Evolutionary conservation across 139 green algal genomes (phyloP), one percentile per base, ranked within the genome.

Genomic region (Chlamydomonas eustigma): DNA sequence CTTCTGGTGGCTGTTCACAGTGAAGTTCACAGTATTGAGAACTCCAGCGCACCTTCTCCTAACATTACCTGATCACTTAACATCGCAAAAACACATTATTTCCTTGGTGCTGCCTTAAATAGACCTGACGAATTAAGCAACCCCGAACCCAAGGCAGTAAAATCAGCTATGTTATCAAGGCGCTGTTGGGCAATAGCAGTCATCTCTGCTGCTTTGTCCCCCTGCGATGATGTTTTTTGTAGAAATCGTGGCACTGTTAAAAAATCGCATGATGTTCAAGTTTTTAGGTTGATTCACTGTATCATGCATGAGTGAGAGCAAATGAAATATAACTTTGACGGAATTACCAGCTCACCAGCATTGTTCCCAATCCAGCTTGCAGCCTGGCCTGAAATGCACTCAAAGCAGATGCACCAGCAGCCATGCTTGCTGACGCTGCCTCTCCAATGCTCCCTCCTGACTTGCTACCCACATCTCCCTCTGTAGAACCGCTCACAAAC

Each of bases 191-290:
- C 85, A 71, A 89, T 83, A 2, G 82, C 82, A 3, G 75, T 86
- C 71, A 87, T 77, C 75, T 87, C 85, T 18, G 85, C 85, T 2
- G 85, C 85, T 51, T 83, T 82, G 75, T 89, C 85, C 4, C 85
- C 85, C 52, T 86, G 71, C 76, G 18, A 70, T 8, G 25, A 8
- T 8, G 63, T n/a, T n/a, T n/a, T n/a, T n/a, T n/a, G n/a, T n/a
- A n/a, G n/a, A n/a, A n/a, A n/a, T n/a, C n/a, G n/a, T n/a, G n/a
- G n/a, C n/a, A n/a, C n/a, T n/a, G n/a, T n/a, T n/a, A n/a, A n/a
- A n/a, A n/a, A n/a, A n/a, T n/a, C n/a, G n/a, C 50, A 63, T 28
- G 22, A 63, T 63, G 18, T 22, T 63, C n/a, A n/a, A n/a, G n/a
- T n/a, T n/a, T n/a, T n/a, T n/a, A n/a, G n/a, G n/a, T n/a, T n/a